Percentiles rank a stretch among this genome's conserved stretches.
Conservation (phyloP, 2,329 filamentous ascomycete genomes). For the Penicillium verrucosum region DNA sequence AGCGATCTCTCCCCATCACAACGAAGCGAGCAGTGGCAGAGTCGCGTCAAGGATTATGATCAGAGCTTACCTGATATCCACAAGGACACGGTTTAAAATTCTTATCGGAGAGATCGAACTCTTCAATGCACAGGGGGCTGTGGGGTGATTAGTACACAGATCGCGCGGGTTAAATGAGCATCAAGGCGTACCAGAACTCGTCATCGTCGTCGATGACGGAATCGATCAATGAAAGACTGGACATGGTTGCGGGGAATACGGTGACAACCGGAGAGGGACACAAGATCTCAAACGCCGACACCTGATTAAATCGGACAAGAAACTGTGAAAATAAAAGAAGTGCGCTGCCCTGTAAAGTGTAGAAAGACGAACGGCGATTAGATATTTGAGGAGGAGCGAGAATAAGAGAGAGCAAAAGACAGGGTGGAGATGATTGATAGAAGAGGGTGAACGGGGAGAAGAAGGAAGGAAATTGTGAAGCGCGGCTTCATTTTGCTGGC, state of each 20-base stretch:
- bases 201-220: constrained; percentile 51
- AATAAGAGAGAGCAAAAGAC: constrained; percentile 2
- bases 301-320: constrained; percentile 15
- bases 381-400: constrained; percentile 13
- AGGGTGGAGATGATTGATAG: constrained; percentile 19
- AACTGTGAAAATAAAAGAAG: constrained; percentile 14
- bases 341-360: constrained; percentile 17
- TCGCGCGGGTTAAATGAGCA: neutral
- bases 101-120: constrained; percentile 95
- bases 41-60: neutral
- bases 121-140: constrained; percentile 96
- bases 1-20: neutral
- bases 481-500: constrained; percentile 31
- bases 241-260: constrained; percentile 37
- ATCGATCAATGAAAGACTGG: constrained; percentile 45
- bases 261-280: constrained; percentile 25
- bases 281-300: constrained; percentile 26
- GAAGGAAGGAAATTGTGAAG: constrained; percentile 27
- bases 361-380: constrained; percentile 24
- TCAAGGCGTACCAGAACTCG: constrained; percentile 44
- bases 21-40: neutral
- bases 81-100: constrained; percentile 97
- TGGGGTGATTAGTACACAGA: constrained; percentile 21
- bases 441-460: constrained; percentile 24
- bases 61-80: constrained; percentile 78